Evolutionary conservation across 2,329 filamentous ascomycete genomes (phyloP).

Genomic region (Aspergillus proliferans): DNA sequence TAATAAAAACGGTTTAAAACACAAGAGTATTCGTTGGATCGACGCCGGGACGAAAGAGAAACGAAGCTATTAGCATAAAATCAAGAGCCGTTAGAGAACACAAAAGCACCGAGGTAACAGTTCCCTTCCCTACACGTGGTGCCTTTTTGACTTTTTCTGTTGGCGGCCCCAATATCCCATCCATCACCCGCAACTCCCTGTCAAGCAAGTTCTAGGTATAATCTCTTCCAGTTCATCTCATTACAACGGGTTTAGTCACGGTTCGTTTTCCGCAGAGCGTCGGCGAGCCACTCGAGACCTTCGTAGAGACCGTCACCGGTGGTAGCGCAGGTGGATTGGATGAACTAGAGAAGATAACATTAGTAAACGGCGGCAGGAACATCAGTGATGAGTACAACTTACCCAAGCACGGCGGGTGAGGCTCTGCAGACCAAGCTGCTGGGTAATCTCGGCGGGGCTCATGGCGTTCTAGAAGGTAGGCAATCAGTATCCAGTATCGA

Average conservation of each 20-base stretch:
- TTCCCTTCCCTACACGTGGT: slow-evolving; percentile 24
- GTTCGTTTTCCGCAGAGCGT: slow-evolving; percentile 67
- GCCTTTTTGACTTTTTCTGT: slow-evolving; percentile 9
- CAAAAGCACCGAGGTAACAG: slow-evolving; percentile 27
- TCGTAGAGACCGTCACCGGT: slow-evolving; percentile 99
- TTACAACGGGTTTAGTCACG: slow-evolving; percentile 39
- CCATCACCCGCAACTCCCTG: slow-evolving; percentile 33
- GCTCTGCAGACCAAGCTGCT: slow-evolving; percentile 99
- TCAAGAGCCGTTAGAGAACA: slow-evolving; percentile 33
- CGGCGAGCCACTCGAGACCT: slow-evolving; percentile 90
- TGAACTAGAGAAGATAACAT: slow-evolving; percentile 61
- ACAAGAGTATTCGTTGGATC: slow-evolving; percentile 20
- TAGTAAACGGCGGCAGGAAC: neutral
- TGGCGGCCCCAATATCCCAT: slow-evolving; percentile 28
- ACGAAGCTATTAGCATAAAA: slow-evolving; percentile 39
- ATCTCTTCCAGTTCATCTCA: slow-evolving; percentile 25
- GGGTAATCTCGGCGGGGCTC: slow-evolving; percentile 99
- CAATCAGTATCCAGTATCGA: slow-evolving; percentile 20
- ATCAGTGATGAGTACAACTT: slow-evolving; percentile 42
- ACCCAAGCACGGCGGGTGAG: slow-evolving; percentile 98
- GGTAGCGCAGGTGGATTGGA: slow-evolving; percentile 98
- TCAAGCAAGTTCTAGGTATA: slow-evolving; percentile 27
- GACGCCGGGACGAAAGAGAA: slow-evolving; percentile 29
- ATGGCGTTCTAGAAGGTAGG: slow-evolving; percentile 73
- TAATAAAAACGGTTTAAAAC: slow-evolving; percentile 24